A percentile compares a stretch with the other conserved stretches of the same genome.
Evolutionary conservation across 2,329 filamentous ascomycete genomes (phyloP).

Genomic region (Tricladium varicosporioides): DNA sequence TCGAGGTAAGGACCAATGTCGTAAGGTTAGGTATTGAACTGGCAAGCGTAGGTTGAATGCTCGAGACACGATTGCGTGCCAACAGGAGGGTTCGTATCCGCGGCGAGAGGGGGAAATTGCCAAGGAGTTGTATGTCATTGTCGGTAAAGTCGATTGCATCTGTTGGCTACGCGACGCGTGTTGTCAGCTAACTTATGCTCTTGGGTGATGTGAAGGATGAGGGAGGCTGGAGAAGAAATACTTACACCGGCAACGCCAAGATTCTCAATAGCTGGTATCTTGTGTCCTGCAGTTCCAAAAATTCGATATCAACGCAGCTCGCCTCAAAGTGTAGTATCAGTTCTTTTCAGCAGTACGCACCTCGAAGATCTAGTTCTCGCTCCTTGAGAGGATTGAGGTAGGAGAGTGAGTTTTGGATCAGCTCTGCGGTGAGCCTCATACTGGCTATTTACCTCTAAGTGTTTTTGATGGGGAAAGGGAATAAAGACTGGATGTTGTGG

Average conservation of each 20-base stretch:
- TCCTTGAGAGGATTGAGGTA: slow-evolving; percentile 99
- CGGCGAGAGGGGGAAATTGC: slow-evolving; percentile 89
- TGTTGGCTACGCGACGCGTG: slow-evolving; percentile 65
- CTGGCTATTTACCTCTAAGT: slow-evolving; percentile 18
- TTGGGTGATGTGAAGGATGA: too few species aligned
- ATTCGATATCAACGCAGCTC: slow-evolving; percentile 81
- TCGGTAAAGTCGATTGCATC: slow-evolving; percentile 98
- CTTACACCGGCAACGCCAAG: slow-evolving; percentile 88
- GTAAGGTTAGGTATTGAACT: slow-evolving; percentile 77
- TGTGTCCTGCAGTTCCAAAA: slow-evolving; percentile 74
- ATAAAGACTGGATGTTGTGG: too few species aligned
- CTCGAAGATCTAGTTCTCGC: slow-evolving; percentile 98
- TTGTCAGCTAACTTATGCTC: not conserved
- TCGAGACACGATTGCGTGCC: slow-evolving; percentile 81
- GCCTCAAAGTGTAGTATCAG: slow-evolving; percentile 83
- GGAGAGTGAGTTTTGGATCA: slow-evolving; percentile 91
- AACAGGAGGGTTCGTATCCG: slow-evolving; percentile 85
- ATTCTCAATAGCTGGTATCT: slow-evolving; percentile 97
- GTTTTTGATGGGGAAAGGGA: not conserved
- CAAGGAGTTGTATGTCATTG: slow-evolving; percentile 88
- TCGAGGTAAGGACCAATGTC: slow-evolving; percentile 79
- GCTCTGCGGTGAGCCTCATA: slow-evolving; percentile 94
- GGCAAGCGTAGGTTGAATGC: slow-evolving; percentile 73
- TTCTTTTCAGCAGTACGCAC: slow-evolving; percentile 86
- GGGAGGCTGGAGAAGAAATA: slow-evolving; percentile 27